These are phyloP conservation scores for Lolium rigidum DNA, from an alignment of 176 grass and related monocot species.

Conservation along the genomic window DNA sequence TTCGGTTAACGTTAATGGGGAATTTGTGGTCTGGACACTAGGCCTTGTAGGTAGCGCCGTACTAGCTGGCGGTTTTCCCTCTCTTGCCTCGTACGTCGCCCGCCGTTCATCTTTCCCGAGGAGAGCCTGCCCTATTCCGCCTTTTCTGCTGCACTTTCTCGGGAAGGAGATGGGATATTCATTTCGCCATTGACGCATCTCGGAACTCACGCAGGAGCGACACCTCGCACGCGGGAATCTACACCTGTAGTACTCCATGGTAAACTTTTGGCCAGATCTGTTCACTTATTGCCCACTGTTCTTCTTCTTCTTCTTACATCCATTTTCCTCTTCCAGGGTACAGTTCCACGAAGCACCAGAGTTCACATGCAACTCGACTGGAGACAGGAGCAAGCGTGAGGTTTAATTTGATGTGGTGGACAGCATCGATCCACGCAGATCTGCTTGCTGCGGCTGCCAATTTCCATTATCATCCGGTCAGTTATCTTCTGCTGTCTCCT, in stretches of 20 bases:
- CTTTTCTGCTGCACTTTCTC: conserved; percentile 37
- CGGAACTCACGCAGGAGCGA: background rate
- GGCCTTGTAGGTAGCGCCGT: conserved; percentile 2
- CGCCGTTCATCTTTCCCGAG: conserved; percentile 57
- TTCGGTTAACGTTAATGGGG: conserved; percentile 15
- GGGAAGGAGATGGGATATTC: conserved; percentile 41
- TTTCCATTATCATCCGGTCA: conserved; percentile 35
- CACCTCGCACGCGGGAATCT: conserved; percentile 27
- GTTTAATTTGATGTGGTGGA: conserved; percentile 7
- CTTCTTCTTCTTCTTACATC: background rate
- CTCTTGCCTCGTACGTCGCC: conserved; percentile 29
- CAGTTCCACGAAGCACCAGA: background rate
- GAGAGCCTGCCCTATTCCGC: conserved; percentile 26
- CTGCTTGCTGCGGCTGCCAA: conserved; percentile 34
- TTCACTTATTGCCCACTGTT: background rate
- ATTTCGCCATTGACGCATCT: conserved; percentile 42
- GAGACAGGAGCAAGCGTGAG: background rate
- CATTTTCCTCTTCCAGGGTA: conserved; percentile 35
- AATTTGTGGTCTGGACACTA: background rate
- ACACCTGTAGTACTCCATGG: background rate
- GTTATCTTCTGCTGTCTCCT: too few species aligned
- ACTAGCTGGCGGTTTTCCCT: conserved; percentile 26
- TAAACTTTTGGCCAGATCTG: conserved; percentile 38
- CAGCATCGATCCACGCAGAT: conserved; percentile 38
- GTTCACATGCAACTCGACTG: background rate